Conservation (phyloP, 2,329 filamentous ascomycete genomes). For the Pyrenophora teres region DNA sequence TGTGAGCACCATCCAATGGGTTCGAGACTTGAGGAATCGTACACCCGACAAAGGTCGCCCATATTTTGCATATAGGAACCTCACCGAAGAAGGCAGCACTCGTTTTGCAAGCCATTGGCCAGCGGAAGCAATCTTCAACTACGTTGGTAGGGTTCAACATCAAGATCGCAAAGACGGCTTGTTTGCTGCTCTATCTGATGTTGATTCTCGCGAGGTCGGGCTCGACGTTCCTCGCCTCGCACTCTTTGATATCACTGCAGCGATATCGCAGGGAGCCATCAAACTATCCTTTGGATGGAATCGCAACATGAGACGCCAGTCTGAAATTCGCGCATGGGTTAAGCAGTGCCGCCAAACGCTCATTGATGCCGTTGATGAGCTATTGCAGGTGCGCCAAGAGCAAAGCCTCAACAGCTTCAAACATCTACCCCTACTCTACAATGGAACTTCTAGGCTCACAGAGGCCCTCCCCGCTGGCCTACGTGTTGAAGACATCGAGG, state of each 20-base stretch:
- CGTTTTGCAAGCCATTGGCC: constrained; percentile 40
- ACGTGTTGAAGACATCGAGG: constrained; percentile 29
- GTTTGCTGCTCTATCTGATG: constrained; percentile 26
- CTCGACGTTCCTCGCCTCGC: constrained; percentile 35
- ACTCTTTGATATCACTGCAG: constrained; percentile 40
- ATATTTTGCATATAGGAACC: constrained; percentile 38
- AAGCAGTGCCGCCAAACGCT: constrained; percentile 35
- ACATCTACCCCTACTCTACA: constrained; percentile 38
- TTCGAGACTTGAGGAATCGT: constrained; percentile 38
- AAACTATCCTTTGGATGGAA: constrained; percentile 42
- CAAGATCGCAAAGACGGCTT: constrained; percentile 38
- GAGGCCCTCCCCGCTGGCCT: constrained; percentile 25
- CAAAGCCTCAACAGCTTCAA: constrained; percentile 38
- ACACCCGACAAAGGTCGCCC: constrained; percentile 40
- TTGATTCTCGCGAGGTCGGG: constrained; percentile 33
- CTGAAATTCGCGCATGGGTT: constrained; percentile 38
- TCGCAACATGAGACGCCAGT: constrained; percentile 36
- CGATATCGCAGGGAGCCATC: constrained; percentile 36
- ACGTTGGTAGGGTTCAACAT: constrained; percentile 39
- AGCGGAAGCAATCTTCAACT: constrained; percentile 42
- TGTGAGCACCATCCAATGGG: constrained; percentile 40
- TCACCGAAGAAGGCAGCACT: constrained; percentile 32
- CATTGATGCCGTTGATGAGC: constrained; percentile 36
- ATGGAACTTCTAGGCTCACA: constrained; percentile 32
- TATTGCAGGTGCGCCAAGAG: constrained; percentile 32